Base-by-base conservation (phyloP, 139 green algal genomes). In the Picochlorum sp. region DNA sequence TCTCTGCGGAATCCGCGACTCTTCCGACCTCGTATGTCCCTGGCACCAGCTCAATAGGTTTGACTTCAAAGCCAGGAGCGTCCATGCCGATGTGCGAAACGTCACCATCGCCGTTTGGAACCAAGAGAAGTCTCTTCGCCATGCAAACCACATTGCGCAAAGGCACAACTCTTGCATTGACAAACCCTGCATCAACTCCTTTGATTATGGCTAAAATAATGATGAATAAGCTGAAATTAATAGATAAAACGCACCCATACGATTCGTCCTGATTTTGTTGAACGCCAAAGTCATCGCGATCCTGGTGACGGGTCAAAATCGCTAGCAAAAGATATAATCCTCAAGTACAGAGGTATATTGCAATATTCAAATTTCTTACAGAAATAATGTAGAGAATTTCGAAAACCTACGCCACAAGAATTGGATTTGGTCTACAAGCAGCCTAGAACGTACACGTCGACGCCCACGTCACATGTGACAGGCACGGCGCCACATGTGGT, bases 11-110 rank as follows among this genome's bases (percentile, higher is more conserved):
- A 24, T 58, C 28, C 12, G 5, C 39, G n/a, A 65, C 60, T 18
- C 74, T 33, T 0, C 74, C 74, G 25, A 81, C n/a, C 37, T 74
- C 61, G 36, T 55, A 64, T 24, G 59, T 28, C 6, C 63, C 61
- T 40, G 10, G 50, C 22, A 61, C 47, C 24, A 76, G 50, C 20
- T 61, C 40, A 10, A 80, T n/a, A n/a, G n/a, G n/a, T n/a, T n/a
- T 9, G 35, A 12, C 35, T n/a, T 41, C 35, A 9, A 41, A 41
- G 35, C 9, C 12, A n/a, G 35, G 10, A 41, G 9, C 12, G 35
- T 41, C 35, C 12, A 12, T n/a, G 35, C 35, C 10, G 9, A 9
- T 9, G 10, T 41, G 12, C 12, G 9, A 12, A 41, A 12, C 12
- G 35, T n/a, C 9, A 41, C 35, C 35, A 9, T 41, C 35, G 12